Percentiles rank a stretch among this genome's conserved stretches.
Conservation (phyloP, 306 rosid genomes). For the Spatholobus suberectus region DNA sequence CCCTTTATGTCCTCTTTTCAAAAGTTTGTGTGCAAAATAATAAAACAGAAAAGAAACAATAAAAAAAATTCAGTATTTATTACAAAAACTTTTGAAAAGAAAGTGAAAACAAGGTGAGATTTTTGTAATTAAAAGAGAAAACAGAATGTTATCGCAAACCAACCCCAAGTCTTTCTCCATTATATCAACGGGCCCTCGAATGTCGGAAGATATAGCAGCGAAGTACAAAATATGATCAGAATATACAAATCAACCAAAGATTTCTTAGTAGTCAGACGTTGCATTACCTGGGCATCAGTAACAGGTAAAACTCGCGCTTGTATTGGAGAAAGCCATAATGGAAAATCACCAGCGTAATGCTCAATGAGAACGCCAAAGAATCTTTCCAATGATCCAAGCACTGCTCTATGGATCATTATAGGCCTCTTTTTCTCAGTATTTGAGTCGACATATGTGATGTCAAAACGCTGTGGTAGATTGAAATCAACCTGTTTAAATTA, state of each 20-base stretch:
- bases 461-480: slow-evolving; percentile 91
- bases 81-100: neutral
- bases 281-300: slow-evolving; percentile 83
- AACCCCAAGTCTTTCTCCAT: neutral
- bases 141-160: neutral
- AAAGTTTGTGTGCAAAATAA: neutral
- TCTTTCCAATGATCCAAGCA: slow-evolving; percentile 95
- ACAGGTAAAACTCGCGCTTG: slow-evolving; percentile 95
- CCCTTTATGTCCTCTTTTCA: neutral
- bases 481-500: slow-evolving; percentile 81
- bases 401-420: slow-evolving; percentile 96
- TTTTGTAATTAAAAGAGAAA: neutral
- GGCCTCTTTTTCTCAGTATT: slow-evolving; percentile 86
- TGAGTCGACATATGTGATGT: slow-evolving; percentile 88
- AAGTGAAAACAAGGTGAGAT: neutral
- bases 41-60: neutral
- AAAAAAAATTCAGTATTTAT: neutral
- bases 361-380: slow-evolving; percentile 96
- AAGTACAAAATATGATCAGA: neutral
- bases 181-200: neutral
- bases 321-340: slow-evolving; percentile 94
- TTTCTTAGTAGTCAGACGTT: slow-evolving; percentile 12
- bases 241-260: neutral
- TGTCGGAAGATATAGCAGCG: neutral
- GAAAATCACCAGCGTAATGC: slow-evolving; percentile 97